A percentile compares a stretch with the other conserved stretches of the same genome.
phyloP scores from a whole-genome alignment of 352 stramenopile species.

The Phytophthora fragariaefolia region DNA sequence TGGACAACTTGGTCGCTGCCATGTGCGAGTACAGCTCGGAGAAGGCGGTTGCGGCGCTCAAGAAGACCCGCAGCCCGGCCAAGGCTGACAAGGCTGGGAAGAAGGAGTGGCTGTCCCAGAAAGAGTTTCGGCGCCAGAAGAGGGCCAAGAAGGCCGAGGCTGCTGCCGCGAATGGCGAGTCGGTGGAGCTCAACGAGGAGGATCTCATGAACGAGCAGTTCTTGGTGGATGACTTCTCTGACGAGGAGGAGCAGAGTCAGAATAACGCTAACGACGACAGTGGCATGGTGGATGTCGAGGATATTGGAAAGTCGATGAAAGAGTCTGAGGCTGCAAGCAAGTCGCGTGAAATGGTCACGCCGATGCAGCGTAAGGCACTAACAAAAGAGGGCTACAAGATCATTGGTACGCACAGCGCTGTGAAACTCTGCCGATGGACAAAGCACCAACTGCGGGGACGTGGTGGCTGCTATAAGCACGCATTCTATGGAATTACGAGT shows the following conservation, averaged over 20 bases:
- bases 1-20: conserved; percentile 76
- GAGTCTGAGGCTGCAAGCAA: conserved; percentile 73
- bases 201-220: conserved; percentile 89
- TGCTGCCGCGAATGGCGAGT: conserved; percentile 57
- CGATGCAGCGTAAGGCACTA: conserved; percentile 92
- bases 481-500: conserved; percentile 99
- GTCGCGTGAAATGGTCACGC: conserved; percentile 95
- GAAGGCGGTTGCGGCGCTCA: conserved; percentile 25
- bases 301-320: conserved; percentile 89
- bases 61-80: conserved; percentile 17
- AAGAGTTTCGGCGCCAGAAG: conserved; percentile 87
- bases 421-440: conserved; percentile 99
- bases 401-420: conserved; percentile 97
- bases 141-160: conserved; percentile 70
- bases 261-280: conserved; percentile 42
- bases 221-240: conserved; percentile 72
- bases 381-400: conserved; percentile 99
- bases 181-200: conserved; percentile 78
- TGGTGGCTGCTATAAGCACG: conserved; percentile 99
- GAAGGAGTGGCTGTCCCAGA: conserved; percentile 77
- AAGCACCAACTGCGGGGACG: conserved; percentile 98
- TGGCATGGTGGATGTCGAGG: conserved; percentile 85
- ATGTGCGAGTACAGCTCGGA: conserved; percentile 82
- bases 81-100: conserved; percentile 29
- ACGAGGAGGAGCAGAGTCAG: conserved; percentile 61